Evolutionary conservation across 2,329 filamentous ascomycete species (phyloP).

Genomic region (Didymella lethalis): DNA sequence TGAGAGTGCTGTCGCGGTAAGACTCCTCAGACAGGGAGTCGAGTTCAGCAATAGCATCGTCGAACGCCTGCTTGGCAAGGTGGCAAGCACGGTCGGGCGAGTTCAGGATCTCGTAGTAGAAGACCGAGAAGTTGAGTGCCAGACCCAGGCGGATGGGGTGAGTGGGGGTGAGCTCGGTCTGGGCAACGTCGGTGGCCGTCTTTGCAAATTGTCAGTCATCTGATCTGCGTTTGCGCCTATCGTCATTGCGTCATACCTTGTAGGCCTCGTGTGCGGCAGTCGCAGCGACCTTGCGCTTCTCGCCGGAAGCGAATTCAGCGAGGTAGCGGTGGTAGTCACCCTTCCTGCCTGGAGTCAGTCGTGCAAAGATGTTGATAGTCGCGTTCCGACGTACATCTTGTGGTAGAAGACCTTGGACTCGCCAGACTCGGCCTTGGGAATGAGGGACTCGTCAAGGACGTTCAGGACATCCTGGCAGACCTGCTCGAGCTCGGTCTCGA

Average conservation of each 20-base stretch:
- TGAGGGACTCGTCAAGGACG: constrained; percentile 90
- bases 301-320: constrained; percentile 89
- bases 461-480: constrained; percentile 98
- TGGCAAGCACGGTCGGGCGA: constrained; percentile 97
- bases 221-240: constrained; percentile 17
- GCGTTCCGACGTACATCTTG: constrained; percentile 81
- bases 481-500: constrained; percentile 95
- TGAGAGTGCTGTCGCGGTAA: constrained; percentile 98
- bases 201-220: constrained; percentile 51
- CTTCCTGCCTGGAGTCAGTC: constrained; percentile 70
- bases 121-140: constrained; percentile 98
- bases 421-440: constrained; percentile 93
- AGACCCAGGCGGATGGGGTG: constrained; percentile 98
- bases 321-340: constrained; percentile 97
- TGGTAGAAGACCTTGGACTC: constrained; percentile 99
- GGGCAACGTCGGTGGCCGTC: constrained; percentile 97
- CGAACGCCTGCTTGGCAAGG: constrained; percentile 98
- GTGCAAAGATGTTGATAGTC: constrained; percentile 14
- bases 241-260: constrained; percentile 73
- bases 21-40: constrained; percentile 97
- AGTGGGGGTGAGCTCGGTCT: constrained; percentile 95
- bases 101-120: constrained; percentile 99
- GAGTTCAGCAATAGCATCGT: constrained; percentile 98
- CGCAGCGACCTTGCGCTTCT: constrained; percentile 89
- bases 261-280: constrained; percentile 92